A percentile compares a stretch with the other conserved stretches of the same genome.
Evolutionary conservation across 2,329 filamentous ascomycete genomes (phyloP).

Genomic region (Dactylellina cionopaga): DNA sequence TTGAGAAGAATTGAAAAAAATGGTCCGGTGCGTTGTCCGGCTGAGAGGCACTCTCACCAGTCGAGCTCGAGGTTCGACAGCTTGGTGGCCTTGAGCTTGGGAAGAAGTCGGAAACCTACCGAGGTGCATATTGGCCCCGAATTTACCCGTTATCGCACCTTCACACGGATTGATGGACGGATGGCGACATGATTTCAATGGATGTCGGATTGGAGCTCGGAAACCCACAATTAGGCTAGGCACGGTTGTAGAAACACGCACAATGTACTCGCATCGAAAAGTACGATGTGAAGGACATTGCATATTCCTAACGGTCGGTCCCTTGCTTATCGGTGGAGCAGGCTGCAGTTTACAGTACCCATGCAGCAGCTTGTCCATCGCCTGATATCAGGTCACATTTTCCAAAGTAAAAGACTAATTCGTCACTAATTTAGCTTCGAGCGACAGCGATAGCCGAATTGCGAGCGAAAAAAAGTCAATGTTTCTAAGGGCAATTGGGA

Average conservation of each 20-base stretch:
- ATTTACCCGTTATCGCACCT: conserved; percentile 49
- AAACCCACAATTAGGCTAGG: not conserved
- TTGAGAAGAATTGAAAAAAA: conserved; percentile 29
- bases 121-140: conserved; percentile 31
- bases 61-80: not conserved
- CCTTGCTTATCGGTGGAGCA: conserved; percentile 51
- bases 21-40: conserved; percentile 30
- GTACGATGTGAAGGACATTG: conserved; percentile 27
- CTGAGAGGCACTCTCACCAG: conserved; percentile 8
- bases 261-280: not conserved
- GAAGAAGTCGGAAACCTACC: conserved; percentile 48
- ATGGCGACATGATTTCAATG: conserved; percentile 30
- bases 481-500: conserved; percentile 12
- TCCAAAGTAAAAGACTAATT: not conserved
- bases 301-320: conserved; percentile 26
- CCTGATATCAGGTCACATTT: too few species aligned
- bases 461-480: conserved; percentile 49
- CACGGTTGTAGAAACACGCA: conserved; percentile 12
- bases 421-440: conserved; percentile 20
- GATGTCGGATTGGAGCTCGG: conserved; percentile 34
- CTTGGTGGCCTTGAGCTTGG: not conserved
- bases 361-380: conserved; percentile 21
- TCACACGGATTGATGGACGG: conserved; percentile 27
- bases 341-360: conserved; percentile 23
- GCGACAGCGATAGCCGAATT: conserved; percentile 49